Conservation (phyloP, 805 yeast species). For the Lipomyces chichibuensis region DNA sequence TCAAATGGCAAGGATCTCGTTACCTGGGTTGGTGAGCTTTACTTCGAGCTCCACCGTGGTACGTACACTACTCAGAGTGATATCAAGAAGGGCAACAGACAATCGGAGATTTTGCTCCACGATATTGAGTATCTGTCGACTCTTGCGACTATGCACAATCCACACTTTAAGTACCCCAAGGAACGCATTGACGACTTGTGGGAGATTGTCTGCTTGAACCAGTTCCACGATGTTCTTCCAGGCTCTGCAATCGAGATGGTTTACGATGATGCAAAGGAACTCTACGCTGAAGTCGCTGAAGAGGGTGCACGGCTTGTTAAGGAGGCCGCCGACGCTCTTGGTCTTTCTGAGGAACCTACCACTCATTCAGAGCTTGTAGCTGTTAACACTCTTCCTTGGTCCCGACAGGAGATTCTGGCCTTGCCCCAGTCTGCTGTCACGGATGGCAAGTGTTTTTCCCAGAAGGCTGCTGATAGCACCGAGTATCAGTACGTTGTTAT, state of each 20-base stretch:
- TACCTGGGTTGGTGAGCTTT: constrained; percentile 91
- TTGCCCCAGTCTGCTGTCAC: constrained; percentile 9
- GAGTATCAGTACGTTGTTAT: constrained; percentile 31
- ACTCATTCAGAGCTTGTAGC: constrained; percentile 33
- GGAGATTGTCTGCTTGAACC: constrained; percentile 88
- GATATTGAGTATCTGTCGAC: constrained; percentile 87
- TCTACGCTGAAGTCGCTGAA: constrained; percentile 61
- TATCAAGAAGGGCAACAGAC: constrained; percentile 78
- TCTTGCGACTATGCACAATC: constrained; percentile 61
- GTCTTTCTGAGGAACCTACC: constrained; percentile 34
- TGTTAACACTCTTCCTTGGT: constrained; percentile 38
- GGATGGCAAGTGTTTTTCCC: constrained; percentile 14
- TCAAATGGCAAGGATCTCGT: constrained; percentile 70
- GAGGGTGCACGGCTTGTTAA: constrained; percentile 57
- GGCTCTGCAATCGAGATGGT: constrained; percentile 96
- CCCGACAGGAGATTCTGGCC: constrained; percentile 27
- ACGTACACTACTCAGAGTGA: constrained; percentile 94
- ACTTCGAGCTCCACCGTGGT: constrained; percentile 94
- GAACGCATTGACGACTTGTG: constrained; percentile 69
- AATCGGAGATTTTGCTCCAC: constrained; percentile 72
- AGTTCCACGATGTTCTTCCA: constrained; percentile 97
- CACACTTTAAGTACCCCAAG: constrained; percentile 70
- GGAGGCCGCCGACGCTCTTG: constrained; percentile 54
- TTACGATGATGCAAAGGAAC: constrained; percentile 85
- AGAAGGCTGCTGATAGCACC: constrained; percentile 16